Evolutionary conservation across 176 grass and related monocot genomes (phyloP).

Genomic region (Miscanthus lutarioriparius): DNA sequence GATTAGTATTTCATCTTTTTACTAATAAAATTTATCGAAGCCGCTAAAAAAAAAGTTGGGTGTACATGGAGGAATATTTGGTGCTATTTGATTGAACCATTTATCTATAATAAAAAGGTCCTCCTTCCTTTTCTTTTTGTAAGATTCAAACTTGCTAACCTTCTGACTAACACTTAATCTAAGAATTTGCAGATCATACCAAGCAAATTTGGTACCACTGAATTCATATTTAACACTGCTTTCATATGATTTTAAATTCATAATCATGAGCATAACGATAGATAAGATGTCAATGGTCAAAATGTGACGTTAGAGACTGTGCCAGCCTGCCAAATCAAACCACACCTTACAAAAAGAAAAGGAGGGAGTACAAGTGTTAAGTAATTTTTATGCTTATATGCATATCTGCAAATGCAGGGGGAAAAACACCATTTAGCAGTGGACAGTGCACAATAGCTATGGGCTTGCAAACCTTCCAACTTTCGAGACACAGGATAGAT

Average conservation of each 20-base stretch:
- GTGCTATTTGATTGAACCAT: not conserved
- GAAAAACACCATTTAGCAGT: not conserved
- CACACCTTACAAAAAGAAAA: not conserved
- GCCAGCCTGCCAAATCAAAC: not conserved
- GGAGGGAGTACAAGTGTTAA: not conserved
- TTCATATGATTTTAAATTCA: not conserved
- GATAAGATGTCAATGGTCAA: not conserved
- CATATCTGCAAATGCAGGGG: not conserved
- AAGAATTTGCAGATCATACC: not conserved
- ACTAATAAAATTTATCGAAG: not conserved
- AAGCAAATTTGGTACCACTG: not conserved
- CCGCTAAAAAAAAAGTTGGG: not conserved
- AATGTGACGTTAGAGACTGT: not conserved
- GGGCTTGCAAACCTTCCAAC: slow-evolving; percentile 10
- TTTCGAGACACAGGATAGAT: not conserved
- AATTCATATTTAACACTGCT: not conserved
- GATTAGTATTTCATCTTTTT: not conserved
- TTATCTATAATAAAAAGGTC: not conserved
- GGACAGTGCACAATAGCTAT: not conserved
- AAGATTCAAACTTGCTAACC: not conserved
- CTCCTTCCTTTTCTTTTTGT: not conserved
- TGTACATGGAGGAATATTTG: not conserved
- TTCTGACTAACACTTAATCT: not conserved
- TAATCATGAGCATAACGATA: not conserved
- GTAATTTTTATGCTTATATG: not conserved